phyloP scores from a whole-genome alignment of 176 grass and related monocot genomes.

The Ampelocalamus luodianensis region DNA sequence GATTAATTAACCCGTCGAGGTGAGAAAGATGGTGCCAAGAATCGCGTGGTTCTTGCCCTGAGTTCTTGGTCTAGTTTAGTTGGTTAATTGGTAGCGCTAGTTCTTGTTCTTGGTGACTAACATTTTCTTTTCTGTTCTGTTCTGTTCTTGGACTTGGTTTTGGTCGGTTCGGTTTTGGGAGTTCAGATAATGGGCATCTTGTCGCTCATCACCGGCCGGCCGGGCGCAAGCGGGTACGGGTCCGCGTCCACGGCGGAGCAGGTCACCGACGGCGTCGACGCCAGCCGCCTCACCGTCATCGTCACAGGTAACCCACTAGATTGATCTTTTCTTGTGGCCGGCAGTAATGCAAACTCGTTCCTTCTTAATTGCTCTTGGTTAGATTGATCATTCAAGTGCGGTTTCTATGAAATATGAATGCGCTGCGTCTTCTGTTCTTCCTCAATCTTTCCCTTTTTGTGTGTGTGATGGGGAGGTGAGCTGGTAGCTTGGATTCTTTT shows the following conservation, averaged over 20 bases:
- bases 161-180: not conserved
- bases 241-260: constrained; percentile 84
- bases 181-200: constrained; percentile 55
- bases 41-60: not conserved
- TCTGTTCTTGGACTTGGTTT: not conserved
- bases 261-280: constrained; percentile 73
- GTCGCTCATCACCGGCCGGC: constrained; percentile 70
- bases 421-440: not conserved
- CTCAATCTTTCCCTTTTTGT: not conserved
- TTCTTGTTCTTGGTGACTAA: constrained; percentile 20
- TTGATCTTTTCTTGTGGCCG: not conserved
- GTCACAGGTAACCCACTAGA: constrained; percentile 65
- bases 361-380: constrained; percentile 20
- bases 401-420: not conserved
- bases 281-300: constrained; percentile 70
- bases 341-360: not conserved
- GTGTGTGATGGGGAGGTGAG: not conserved
- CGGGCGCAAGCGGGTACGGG: constrained; percentile 81
- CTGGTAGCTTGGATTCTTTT: not conserved
- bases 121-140: not conserved
- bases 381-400: not conserved
- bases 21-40: constrained; percentile 4
- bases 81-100: not conserved
- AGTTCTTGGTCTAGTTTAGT: not conserved
- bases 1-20: not conserved